Evolutionary conservation across 2,329 filamentous ascomycete species (phyloP), one percentile per base, ranked within the genome.

Genomic region (Colletotrichum endophyticum): DNA sequence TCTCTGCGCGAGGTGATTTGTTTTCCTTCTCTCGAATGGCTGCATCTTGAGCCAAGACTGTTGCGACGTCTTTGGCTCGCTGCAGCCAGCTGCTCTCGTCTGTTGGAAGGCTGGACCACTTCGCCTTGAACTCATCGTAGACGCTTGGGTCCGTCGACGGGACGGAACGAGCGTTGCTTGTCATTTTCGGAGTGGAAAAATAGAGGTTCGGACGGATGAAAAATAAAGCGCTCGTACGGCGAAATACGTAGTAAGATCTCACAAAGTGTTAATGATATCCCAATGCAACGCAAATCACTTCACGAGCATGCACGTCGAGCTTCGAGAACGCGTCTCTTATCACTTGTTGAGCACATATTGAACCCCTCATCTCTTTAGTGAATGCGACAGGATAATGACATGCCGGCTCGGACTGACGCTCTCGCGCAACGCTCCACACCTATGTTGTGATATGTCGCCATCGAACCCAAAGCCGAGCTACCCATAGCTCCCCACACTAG

Each of bases 1-100:
- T 79, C 28, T 87, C 86, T 0, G 86, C 86, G 3, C 80, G 79
- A 3, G 86, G 86, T 0, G 86, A 84, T 44, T 86, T 86, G 75
- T 85, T 86, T 12, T 83, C 84, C 28, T 79, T 81, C 63, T 87
- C 86, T 15, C 86, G 82, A 0, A 71, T 66, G 1, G 80, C 81
- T 16, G 83, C 85, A 62, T 87, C 85, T 4, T 77, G 74, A 0
- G 79, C 80, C 1, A 87, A 81, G 3, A 86, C 82, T 2, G 80
- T 73, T 3, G 85, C 84, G 1, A 87, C 85, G 2, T 87, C 85
- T 19, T 79, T 77, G 6, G 85, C 85, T 25, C 86, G 81, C 75
- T 86, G 80, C 7, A 88, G 73, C 86, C 86, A 88, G 8, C 77
- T 80, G 6, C 79, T 77, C 1, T 81, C 81, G n/a, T 83, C 81